Base-by-base conservation (phyloP, 768 basidiomycete species). In the Phlebiopsis gigantea region DNA sequence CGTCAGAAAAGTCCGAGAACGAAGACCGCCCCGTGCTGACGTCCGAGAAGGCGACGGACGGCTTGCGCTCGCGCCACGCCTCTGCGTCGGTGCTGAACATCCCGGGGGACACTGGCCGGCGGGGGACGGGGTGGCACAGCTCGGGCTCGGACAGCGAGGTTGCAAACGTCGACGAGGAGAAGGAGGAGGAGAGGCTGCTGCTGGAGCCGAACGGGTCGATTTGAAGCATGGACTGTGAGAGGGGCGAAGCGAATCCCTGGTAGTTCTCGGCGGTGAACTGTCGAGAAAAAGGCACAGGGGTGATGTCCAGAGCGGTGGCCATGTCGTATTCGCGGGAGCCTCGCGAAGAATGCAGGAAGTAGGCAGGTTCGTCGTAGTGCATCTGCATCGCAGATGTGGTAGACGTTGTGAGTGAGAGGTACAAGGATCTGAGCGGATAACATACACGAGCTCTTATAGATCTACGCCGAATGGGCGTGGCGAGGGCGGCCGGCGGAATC, bases 311-410 rank as follows among this genome's bases (percentile, higher is more conserved):
- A 7, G 59, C 59, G 24, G 57, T 55, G 0, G 62, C 60, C 25
- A 63, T 58, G 53, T 63, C 64, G 57, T 60, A 59, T 21, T 51
- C 49, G 10, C 4, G 21, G 8, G 12, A 57, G n/a, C 9, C 54
- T 14, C 31, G 56, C 19, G 49, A 34, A 48, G 43, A 41, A 50
- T 56, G 60, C 25, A 49, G 39, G 6, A 53, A 30, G 57, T 49
- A 62, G 31, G 55, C 56, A 31, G 56, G 47, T 30, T 62, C 58
- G 57, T 66, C 63, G 55, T 61, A 56, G 39, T 59, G 56, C n/a
- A 61, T 51, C 31, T 62, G 59, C 8, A 55, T 19, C 24, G 57
- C 58, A 45, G 65, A 63, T 61, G 62, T 66, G 47, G 56, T 31
- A 44, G 55, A 42, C 39, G 39, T 46, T 15, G 47, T 30, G 50